Evolutionary conservation across 1,284 basidiomycete genomes (phyloP).

Genomic region (Fomitopsis schrenkii): DNA sequence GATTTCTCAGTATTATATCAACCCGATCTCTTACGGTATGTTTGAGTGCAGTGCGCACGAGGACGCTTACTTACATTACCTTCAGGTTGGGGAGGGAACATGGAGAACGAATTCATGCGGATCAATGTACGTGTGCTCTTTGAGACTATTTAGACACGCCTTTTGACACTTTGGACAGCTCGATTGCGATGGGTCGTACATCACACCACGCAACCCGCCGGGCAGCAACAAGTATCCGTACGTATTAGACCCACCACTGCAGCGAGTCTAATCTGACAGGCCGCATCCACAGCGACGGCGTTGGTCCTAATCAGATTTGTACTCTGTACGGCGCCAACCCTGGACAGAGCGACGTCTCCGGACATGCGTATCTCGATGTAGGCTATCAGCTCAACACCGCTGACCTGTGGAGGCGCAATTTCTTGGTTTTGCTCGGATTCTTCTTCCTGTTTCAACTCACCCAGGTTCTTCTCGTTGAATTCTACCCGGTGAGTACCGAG

Average conservation of each 20-base stretch:
- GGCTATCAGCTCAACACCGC: constrained; percentile 46
- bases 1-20: constrained; percentile 60
- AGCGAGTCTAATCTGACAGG: constrained; percentile 15
- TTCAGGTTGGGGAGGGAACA: constrained; percentile 66
- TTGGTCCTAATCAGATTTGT: constrained; percentile 67
- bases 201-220: constrained; percentile 69
- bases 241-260: constrained; percentile 23
- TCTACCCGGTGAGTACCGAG: constrained; percentile 47
- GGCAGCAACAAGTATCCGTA: constrained; percentile 66
- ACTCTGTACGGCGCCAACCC: constrained; percentile 56
- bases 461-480: constrained; percentile 60
- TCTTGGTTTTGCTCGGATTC: constrained; percentile 57
- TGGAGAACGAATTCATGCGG: constrained; percentile 84
- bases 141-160: background rate
- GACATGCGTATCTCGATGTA: constrained; percentile 55
- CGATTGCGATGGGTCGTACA: constrained; percentile 62
- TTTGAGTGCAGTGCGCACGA: background rate
- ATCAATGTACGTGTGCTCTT: constrained; percentile 40
- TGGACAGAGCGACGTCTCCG: constrained; percentile 46
- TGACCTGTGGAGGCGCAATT: constrained; percentile 61
- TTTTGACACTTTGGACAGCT: constrained; percentile 32
- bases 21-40: constrained; percentile 73
- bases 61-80: background rate
- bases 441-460: constrained; percentile 64
- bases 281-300: constrained; percentile 25